Evolutionary conservation across 345 rosid genomes (phyloP).

Genomic region (Passiflora organensis): DNA sequence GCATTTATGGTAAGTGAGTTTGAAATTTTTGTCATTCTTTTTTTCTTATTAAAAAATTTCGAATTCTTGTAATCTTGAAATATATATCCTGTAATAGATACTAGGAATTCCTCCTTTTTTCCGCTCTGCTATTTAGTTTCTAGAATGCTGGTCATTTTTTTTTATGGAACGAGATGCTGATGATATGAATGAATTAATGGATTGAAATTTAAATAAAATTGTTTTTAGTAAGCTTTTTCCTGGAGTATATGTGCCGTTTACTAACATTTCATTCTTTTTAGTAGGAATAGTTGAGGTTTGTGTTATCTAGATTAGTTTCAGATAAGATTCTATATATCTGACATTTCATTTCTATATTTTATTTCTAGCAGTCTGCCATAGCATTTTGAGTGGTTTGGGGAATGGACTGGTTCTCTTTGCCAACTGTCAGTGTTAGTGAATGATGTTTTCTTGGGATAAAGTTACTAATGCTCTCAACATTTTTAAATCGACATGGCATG

Average conservation of each 20-base stretch:
- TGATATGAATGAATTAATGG: too few species aligned
- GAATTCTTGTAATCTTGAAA: too few species aligned
- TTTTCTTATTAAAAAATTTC: too few species aligned
- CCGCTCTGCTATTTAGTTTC: too few species aligned
- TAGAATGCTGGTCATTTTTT: too few species aligned
- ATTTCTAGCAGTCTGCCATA: slow-evolving; percentile 14
- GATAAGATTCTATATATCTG: not conserved
- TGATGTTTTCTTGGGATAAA: slow-evolving; percentile 80
- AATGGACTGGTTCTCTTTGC: slow-evolving; percentile 75
- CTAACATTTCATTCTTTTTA: not conserved
- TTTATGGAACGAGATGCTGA: too few species aligned
- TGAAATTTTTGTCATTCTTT: not conserved
- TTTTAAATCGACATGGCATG: slow-evolving; percentile 64
- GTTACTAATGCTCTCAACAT: slow-evolving; percentile 51
- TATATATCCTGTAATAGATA: too few species aligned
- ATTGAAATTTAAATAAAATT: too few species aligned
- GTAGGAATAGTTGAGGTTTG: not conserved
- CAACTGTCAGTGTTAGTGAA: slow-evolving; percentile 47
- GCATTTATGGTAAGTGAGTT: not conserved
- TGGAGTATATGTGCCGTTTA: not conserved
- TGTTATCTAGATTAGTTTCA: too few species aligned
- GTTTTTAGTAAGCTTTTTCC: too few species aligned
- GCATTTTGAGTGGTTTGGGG: slow-evolving; percentile 39
- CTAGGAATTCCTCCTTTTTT: too few species aligned
- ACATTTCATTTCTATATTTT: not conserved